Percentiles rank a stretch among this genome's conserved stretches.
Conservation (phyloP, 2,329 filamentous ascomycete genomes). For the Parafenestella ontariensis region DNA sequence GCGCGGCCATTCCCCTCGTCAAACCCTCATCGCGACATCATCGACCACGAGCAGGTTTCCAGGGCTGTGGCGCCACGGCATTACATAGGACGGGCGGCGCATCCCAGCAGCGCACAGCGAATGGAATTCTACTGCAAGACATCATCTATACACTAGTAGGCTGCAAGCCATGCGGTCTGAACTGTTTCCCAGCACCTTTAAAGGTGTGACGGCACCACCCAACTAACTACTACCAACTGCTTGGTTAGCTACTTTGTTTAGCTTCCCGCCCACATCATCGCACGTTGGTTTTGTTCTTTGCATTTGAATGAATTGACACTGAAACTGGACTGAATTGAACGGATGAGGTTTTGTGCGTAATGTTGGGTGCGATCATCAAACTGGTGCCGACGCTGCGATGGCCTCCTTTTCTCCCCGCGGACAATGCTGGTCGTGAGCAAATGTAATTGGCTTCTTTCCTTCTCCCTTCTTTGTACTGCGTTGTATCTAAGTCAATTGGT, state of each 20-base stretch:
- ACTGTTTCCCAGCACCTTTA: too few relatives aligned
- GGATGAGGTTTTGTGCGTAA: conserved; percentile 4
- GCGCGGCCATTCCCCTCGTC: not conserved
- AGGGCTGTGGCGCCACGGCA: not conserved
- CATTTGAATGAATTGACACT: too few relatives aligned
- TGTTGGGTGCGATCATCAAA: conserved; percentile 8
- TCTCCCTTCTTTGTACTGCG: not conserved
- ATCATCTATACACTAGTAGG: too few relatives aligned
- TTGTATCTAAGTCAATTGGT: not conserved
- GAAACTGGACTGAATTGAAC: too few relatives aligned
- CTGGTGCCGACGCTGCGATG: conserved; percentile 8
- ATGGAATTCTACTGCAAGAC: not conserved
- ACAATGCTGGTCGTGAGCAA: conserved; percentile 2
- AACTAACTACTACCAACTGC: too few relatives aligned
- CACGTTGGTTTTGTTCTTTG: too few relatives aligned
- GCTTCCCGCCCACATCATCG: not conserved
- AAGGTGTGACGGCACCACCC: not conserved
- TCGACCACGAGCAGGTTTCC: not conserved
- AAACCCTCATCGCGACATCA: not conserved
- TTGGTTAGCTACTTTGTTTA: not conserved
- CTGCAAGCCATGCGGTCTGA: too few relatives aligned
- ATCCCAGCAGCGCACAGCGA: not conserved
- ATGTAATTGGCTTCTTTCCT: conserved; percentile 2
- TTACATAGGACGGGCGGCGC: not conserved
- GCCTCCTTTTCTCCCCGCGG: not conserved